Conservation (phyloP, 2,329 filamentous ascomycete genomes). For the Sarocladium brachiariae region DNA sequence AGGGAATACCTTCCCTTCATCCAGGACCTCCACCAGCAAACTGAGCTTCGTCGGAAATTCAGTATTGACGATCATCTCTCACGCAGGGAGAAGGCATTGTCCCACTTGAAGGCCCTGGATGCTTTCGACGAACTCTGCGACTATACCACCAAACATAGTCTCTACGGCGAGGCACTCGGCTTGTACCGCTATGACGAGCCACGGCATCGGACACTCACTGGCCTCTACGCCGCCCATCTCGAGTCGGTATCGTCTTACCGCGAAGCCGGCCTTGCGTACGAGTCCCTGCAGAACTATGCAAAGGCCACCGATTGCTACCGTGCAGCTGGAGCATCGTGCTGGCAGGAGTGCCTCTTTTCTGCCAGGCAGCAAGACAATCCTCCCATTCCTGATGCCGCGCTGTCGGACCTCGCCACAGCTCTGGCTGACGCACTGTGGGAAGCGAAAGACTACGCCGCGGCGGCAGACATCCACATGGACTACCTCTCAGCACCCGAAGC, state of each 20-base stretch:
- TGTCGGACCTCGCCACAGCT: slow-evolving; percentile 61
- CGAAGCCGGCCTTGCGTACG: slow-evolving; percentile 85
- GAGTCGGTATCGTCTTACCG: slow-evolving; percentile 68
- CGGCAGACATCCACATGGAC: slow-evolving; percentile 73
- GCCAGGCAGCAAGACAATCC: slow-evolving; percentile 59
- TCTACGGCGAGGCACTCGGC: slow-evolving; percentile 71
- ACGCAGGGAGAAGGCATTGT: slow-evolving; percentile 68
- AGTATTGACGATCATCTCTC: slow-evolving; percentile 84
- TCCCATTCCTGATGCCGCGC: slow-evolving; percentile 50
- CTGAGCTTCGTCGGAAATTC: slow-evolving; percentile 65
- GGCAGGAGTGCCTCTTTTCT: slow-evolving; percentile 83
- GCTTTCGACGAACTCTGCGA: slow-evolving; percentile 69
- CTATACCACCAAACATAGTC: slow-evolving; percentile 71
- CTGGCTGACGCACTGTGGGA: slow-evolving; percentile 77
- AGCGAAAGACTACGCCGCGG: slow-evolving; percentile 73
- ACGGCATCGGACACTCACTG: slow-evolving; percentile 59
- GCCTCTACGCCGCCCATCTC: slow-evolving; percentile 73
- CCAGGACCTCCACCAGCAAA: slow-evolving; percentile 72
- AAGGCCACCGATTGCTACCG: slow-evolving; percentile 79
- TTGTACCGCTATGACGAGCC: slow-evolving; percentile 76
- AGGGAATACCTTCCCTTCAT: slow-evolving; percentile 94
- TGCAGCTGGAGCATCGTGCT: slow-evolving; percentile 66
- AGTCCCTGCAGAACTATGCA: slow-evolving; percentile 69
- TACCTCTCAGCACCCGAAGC: slow-evolving; percentile 67
- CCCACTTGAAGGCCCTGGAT: slow-evolving; percentile 65